These are phyloP conservation scores for Gossypium sturtianum DNA, from an alignment of 345 rosid genomes.

Conservation along the genomic window DNA sequence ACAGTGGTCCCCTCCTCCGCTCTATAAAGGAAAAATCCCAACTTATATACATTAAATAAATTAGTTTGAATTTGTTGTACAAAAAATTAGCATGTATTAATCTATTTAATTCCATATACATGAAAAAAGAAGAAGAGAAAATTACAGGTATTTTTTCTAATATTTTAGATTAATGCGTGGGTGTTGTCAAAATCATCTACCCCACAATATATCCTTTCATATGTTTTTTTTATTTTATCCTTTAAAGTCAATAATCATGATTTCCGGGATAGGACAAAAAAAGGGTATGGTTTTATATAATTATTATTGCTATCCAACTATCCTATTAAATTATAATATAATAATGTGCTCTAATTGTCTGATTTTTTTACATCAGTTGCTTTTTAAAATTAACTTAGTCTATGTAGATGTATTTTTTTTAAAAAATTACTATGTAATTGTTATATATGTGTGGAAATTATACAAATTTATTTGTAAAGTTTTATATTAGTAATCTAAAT, in stretches of 20 bases:
- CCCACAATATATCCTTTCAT: not conserved
- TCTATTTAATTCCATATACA: not conserved
- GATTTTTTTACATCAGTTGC: not conserved
- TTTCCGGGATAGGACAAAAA: not conserved
- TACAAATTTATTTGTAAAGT: not conserved
- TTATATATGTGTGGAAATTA: not conserved
- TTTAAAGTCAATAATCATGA: not conserved
- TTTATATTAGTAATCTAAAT: not conserved
- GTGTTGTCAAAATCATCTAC: slow-evolving; percentile 24
- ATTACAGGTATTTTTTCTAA: too few relatives aligned
- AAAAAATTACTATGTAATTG: not conserved
- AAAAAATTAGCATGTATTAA: not conserved
- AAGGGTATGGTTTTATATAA: not conserved
- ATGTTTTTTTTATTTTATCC: not conserved
- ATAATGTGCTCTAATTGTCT: not conserved
- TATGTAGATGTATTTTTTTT: too few relatives aligned
- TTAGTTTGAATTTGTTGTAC: too few relatives aligned
- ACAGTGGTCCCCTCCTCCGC: not conserved
- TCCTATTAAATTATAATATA: not conserved
- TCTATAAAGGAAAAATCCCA: not conserved
- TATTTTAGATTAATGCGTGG: not conserved
- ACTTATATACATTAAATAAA: not conserved
- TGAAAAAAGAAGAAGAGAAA: not conserved
- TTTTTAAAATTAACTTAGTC: too few relatives aligned
- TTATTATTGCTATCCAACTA: not conserved